Percentiles rank a stretch among this genome's conserved stretches.
Evolutionary conservation across 2,329 filamentous ascomycete genomes (phyloP).

Genomic region (Fonsecaea pedrosoi): DNA sequence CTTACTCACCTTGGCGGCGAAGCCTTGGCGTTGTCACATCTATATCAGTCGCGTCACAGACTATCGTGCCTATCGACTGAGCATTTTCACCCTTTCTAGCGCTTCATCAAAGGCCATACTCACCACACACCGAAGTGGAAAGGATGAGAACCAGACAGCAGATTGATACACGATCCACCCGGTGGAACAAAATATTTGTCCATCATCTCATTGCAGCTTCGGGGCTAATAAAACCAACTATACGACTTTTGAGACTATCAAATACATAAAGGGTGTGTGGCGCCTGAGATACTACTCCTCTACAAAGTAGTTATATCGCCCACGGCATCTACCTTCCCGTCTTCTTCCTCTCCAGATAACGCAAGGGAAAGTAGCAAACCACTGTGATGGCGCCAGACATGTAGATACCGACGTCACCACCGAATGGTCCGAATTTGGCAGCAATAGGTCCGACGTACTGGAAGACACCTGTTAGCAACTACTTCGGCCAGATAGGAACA

Average conservation of each 20-base stretch:
- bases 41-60: no score
- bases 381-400: conserved; percentile 68
- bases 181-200: no score
- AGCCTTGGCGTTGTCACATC: no score
- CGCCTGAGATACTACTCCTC: background rate
- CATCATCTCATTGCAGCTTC: background rate
- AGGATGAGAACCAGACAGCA: no score
- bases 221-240: background rate
- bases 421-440: conserved; percentile 55
- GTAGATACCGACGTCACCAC: conserved; percentile 69
- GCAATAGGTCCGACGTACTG: conserved; percentile 70
- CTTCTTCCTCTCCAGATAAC: conserved; percentile 59
- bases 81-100: no score
- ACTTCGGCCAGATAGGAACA: background rate
- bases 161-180: no score
- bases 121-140: no score
- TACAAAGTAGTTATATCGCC: background rate
- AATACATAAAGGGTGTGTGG: background rate
- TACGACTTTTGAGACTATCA: background rate
- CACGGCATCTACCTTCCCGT: conserved; percentile 30
- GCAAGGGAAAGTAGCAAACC: conserved; percentile 61
- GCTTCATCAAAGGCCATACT: no score
- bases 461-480: conserved; percentile 12
- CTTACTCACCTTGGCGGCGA: no score
- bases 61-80: no score